Base-by-base conservation (phyloP, 495 filamentous ascomycete species). In the Symbiotaphrina buchneri region DNA sequence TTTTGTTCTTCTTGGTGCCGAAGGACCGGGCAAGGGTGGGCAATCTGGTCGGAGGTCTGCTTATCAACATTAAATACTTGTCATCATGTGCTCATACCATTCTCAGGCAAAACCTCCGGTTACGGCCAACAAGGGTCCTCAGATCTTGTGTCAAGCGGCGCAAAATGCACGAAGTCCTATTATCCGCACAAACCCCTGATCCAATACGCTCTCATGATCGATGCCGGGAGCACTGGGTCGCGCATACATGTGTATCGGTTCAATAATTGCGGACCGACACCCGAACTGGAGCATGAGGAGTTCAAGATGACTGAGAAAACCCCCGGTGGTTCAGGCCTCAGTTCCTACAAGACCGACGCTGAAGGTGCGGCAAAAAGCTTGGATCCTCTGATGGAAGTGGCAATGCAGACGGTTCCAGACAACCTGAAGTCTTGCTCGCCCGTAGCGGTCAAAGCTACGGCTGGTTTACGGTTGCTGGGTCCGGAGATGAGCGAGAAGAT, bases 231-330 rank as follows among this genome's bases (percentile, higher is more conserved):
- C 54, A 93, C 85, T 24, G 87, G 87, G 35, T 95, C 87, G 37
- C 78, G 87, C 33, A 93, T 97, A 46, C 87, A 97, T 54, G 84
- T 95, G 33, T 97, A 94, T 58, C 73, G 74, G 37, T 97, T 97
- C 67, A 97, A 94, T 59, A 97, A 95, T 59, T 97, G 87, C 56
- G 90, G 83, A 31, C 49, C 74, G 21, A 83, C 84, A 14, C 87
- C 87, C n/a, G 87, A 95, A 54, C 63, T 97, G 11, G 87, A 97
- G 47, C 57, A 69, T 42, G 87, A 97, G 47, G 60, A 73, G 14
- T 97, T 97, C 49, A 68, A 90, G 56, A 73, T 76, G 69, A 94
- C 82, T 11, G 65, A 71, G 42, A 78, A 74, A 59, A 73, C 61
- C 37, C 52, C 66, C 36, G 74, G 69, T 47, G 71, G 78, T 41